Evolutionary conservation across 2,329 filamentous ascomycete species (phyloP).

Genomic region (Nemania sp.): DNA sequence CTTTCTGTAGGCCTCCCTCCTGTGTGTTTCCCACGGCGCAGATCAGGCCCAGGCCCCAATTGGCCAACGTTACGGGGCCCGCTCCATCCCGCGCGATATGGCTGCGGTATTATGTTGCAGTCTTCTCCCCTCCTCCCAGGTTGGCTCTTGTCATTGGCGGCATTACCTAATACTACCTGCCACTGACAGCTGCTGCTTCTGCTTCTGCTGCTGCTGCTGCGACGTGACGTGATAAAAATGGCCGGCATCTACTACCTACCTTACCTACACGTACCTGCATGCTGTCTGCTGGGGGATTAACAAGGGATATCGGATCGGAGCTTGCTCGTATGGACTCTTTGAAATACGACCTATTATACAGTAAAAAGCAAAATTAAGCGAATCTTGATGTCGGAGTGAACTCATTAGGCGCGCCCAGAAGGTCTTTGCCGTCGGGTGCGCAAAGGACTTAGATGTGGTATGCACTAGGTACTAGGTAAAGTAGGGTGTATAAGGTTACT

Average conservation of each 20-base stretch:
- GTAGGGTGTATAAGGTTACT: too few species aligned
- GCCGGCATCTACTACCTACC: too few species aligned
- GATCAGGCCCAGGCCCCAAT: background rate
- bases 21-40: too few species aligned
- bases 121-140: background rate
- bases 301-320: conserved; percentile 20
- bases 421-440: background rate
- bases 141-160: background rate
- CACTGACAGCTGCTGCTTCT: too few species aligned
- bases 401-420: background rate
- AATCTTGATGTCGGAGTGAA: background rate
- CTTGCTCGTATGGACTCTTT: background rate
- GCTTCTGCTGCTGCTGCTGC: too few species aligned
- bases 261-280: conserved; percentile 4
- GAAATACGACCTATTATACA: background rate
- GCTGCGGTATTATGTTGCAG: conserved; percentile 3
- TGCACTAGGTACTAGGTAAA: too few species aligned
- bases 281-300: conserved; percentile 4
- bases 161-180: conserved; percentile 4
- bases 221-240: conserved; percentile 1
- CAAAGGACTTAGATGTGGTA: too few species aligned
- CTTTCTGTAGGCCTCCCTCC: background rate
- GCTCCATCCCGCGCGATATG: conserved; percentile 12
- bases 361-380: background rate
- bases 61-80: conserved; percentile 9